phyloP scores from a whole-genome alignment of 2,329 filamentous ascomycete genomes.

The Fusarium chaquense region DNA sequence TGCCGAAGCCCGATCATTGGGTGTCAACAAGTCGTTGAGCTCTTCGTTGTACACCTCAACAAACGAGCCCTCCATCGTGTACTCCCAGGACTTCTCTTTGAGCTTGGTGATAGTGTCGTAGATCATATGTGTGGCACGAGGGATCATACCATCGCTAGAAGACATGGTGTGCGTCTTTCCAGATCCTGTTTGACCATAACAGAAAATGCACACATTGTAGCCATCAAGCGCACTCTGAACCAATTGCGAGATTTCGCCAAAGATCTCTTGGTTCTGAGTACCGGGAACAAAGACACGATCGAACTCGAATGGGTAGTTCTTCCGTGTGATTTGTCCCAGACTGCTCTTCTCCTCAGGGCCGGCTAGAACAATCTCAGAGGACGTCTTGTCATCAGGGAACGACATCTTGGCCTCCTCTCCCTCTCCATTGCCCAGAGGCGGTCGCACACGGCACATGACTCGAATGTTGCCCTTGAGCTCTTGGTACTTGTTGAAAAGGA shows the following conservation, averaged over 20 bases:
- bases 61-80: conserved; percentile 94
- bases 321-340: conserved; percentile 78
- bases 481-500: conserved; percentile 97
- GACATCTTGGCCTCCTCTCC: conserved; percentile 78
- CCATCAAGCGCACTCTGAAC: conserved; percentile 97
- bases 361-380: conserved; percentile 85
- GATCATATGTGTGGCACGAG: conserved; percentile 91
- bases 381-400: conserved; percentile 86
- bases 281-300: conserved; percentile 89
- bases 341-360: conserved; percentile 88
- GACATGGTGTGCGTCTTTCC: conserved; percentile 99
- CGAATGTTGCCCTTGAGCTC: conserved; percentile 98
- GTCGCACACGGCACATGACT: conserved; percentile 96
- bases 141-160: conserved; percentile 91
- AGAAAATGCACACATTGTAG: conserved; percentile 99
- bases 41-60: conserved; percentile 99
- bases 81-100: conserved; percentile 92
- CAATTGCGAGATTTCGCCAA: conserved; percentile 95
- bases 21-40: conserved; percentile 84
- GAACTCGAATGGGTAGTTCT: conserved; percentile 88
- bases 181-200: conserved; percentile 96
- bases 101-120: conserved; percentile 87
- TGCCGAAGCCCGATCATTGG: conserved; percentile 68
- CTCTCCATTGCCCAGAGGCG: conserved; percentile 70
- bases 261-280: conserved; percentile 85